Conservation (phyloP, 441 rosid genomes). For the Gossypium gossypioides region DNA sequence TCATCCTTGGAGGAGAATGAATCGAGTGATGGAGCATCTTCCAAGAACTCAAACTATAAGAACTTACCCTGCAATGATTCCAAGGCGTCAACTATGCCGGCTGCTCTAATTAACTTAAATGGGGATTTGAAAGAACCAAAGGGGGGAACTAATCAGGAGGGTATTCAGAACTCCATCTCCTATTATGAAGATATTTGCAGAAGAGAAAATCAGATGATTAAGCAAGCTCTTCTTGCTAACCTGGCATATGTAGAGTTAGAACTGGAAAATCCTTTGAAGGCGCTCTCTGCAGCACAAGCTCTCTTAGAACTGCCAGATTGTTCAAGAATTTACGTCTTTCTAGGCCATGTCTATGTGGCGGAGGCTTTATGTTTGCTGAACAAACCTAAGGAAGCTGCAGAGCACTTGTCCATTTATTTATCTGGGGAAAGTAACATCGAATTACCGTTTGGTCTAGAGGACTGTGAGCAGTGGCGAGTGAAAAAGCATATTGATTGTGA, state of each 20-base stretch:
- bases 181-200: constrained; percentile 35
- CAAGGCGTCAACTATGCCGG: constrained; percentile 24
- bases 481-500: constrained; percentile 49
- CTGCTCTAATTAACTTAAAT: constrained; percentile 35
- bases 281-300: constrained; percentile 53
- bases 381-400: constrained; percentile 71
- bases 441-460: constrained; percentile 62
- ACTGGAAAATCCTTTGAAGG: constrained; percentile 73
- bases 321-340: constrained; percentile 58
- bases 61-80: constrained; percentile 29
- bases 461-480: constrained; percentile 49
- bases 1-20: constrained; percentile 39
- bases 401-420: constrained; percentile 56
- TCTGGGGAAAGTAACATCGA: constrained; percentile 48
- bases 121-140: constrained; percentile 66
- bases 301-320: constrained; percentile 63
- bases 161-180: constrained; percentile 51
- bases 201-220: constrained; percentile 51
- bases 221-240: constrained; percentile 69
- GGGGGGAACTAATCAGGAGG: constrained; percentile 59
- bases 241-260: constrained; percentile 81
- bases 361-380: constrained; percentile 88
- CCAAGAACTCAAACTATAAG: constrained; percentile 31
- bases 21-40: constrained; percentile 28
- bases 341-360: constrained; percentile 75